Evolutionary conservation across 2,329 filamentous ascomycete species (phyloP), one percentile per base, ranked within the genome.

Genomic region (Didymella pomorum): DNA sequence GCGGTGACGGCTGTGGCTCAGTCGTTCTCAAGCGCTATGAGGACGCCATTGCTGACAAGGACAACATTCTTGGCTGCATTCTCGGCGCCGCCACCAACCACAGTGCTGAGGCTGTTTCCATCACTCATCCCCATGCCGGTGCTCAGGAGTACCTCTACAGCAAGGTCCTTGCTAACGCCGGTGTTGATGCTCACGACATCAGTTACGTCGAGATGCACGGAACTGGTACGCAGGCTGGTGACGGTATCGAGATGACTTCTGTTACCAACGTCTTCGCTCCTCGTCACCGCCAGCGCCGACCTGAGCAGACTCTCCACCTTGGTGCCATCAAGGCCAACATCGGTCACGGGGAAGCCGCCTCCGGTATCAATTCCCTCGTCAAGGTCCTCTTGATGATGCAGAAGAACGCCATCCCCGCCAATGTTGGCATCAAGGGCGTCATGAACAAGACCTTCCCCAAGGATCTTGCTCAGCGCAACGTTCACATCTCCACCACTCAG

Each of bases 141-240:
- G 89, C 90, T 0, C 92, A 96, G 75, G 86, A 90, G 12, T 81
- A 84, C 46, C 79, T 95, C 11, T 94, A 89, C 68, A 84, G 85
- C 55, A 82, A 86, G 37, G 87, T 95, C 26, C 81, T 95, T 1
- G 84, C 89, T 46, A 85, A 90, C 42, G 88, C 90, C 41, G 88
- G 89, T 58, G 84, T 95, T 21, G 88, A 93, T 69, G 89, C 91
- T 1, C 83, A 87, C 49, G 89, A 93, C 62, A 84, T 96, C 47
- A 87, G 87, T 75, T 96, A 94, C 70, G 88, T 96, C 9, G 92
- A 96, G 77, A 92, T 95, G 88, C 92, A 96, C 74, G 92, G 91
- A 14, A 96, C 92, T 2, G 92, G 92, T 29, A 96, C 91, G 0
- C 91, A 95, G 75, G 91, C 90, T 29, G 92, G 91, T 60, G 92